Evolutionary conservation across 768 basidiomycete genomes (phyloP).

Genomic region (Amanita exitialis): DNA sequence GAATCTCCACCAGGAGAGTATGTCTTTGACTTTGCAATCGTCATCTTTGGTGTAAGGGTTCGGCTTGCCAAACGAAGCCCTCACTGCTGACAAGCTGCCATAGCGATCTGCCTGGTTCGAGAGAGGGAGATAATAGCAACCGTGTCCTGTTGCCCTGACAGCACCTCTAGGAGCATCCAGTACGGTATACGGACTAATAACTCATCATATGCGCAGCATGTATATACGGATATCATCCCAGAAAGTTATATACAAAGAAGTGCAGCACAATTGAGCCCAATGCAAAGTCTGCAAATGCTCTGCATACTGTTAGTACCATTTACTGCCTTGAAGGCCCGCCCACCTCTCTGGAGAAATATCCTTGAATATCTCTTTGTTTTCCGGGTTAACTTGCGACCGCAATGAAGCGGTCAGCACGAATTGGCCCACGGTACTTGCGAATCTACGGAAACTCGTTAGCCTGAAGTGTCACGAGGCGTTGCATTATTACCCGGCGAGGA

Average conservation of each 20-base stretch:
- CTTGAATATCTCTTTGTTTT: constrained; percentile 75
- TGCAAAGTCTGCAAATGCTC: constrained; percentile 96
- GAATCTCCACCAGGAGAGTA: constrained; percentile 57
- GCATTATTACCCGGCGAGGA: constrained; percentile 77
- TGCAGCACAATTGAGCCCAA: constrained; percentile 93
- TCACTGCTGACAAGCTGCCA: background rate
- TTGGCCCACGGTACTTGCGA: constrained; percentile 89
- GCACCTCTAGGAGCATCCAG: too few relatives aligned
- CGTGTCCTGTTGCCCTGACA: background rate
- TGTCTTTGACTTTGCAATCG: constrained; percentile 77
- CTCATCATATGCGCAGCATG: too few relatives aligned
- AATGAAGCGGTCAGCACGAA: constrained; percentile 92
- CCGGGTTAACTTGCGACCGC: constrained; percentile 85
- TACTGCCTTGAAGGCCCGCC: constrained; percentile 12
- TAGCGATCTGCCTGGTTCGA: constrained; percentile 74
- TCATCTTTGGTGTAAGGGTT: constrained; percentile 64
- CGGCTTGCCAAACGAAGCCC: background rate
- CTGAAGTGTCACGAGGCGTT: background rate
- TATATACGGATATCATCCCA: constrained; percentile 47
- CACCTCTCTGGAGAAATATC: constrained; percentile 91
- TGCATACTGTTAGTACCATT: constrained; percentile 19
- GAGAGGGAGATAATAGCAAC: constrained; percentile 27
- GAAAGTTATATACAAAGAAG: constrained; percentile 98
- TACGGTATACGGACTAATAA: background rate
- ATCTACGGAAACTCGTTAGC: constrained; percentile 38